phyloP scores from a whole-genome alignment of 305 asterid species.

The Fraxinus sp. region DNA sequence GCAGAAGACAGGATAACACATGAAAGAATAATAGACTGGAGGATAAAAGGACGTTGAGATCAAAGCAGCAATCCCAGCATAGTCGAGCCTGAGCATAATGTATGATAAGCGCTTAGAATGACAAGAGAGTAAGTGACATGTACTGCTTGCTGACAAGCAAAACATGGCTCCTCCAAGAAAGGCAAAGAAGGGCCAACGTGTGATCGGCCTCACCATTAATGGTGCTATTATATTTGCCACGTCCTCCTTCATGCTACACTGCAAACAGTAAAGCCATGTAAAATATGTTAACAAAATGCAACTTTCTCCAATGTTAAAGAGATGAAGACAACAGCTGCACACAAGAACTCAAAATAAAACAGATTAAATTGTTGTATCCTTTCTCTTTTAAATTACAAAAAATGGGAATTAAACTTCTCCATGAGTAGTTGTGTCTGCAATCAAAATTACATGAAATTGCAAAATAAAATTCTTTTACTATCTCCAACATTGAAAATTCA shows the following conservation, averaged over 20 bases:
- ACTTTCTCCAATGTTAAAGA: background rate
- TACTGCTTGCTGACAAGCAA: constrained; percentile 86
- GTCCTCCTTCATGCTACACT: constrained; percentile 76
- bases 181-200: constrained; percentile 96
- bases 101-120: constrained; percentile 83
- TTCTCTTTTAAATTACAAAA: background rate
- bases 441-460: background rate
- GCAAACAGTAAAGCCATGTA: constrained; percentile 30
- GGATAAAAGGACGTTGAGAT: constrained; percentile 95
- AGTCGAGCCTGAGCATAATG: constrained; percentile 86
- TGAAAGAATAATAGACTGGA: constrained; percentile 88
- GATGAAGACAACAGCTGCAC: background rate
- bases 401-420: background rate
- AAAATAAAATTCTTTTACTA: background rate
- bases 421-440: background rate
- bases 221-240: constrained; percentile 79
- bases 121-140: constrained; percentile 85
- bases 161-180: constrained; percentile 99
- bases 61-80: constrained; percentile 87
- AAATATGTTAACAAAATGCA: constrained; percentile 9
- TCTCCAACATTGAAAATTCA: background rate
- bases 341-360: background rate
- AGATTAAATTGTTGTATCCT: background rate
- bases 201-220: constrained; percentile 64
- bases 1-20: constrained; percentile 89